Evolutionary conservation across 495 filamentous ascomycete species (phyloP).

Genomic region (Penicillium robsamsonii): DNA sequence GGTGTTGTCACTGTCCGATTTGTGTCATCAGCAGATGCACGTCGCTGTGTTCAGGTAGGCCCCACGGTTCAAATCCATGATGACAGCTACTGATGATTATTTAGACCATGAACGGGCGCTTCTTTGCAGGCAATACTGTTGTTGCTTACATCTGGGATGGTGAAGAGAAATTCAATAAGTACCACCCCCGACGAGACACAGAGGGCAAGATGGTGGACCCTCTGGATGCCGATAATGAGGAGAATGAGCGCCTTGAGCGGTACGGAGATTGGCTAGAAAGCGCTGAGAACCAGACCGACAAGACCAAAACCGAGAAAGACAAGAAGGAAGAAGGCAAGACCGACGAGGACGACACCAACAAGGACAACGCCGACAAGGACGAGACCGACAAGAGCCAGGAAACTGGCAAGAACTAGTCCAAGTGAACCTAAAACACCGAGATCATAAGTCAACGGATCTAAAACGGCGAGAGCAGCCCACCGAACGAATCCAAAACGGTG

Average conservation of each 20-base stretch:
- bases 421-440: background rate
- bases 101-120: conserved; percentile 75
- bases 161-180: conserved; percentile 74
- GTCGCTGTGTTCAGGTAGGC: conserved; percentile 63
- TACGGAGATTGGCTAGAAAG: conserved; percentile 58
- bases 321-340: background rate
- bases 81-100: background rate
- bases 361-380: background rate
- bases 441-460: background rate
- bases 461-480: background rate
- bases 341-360: background rate
- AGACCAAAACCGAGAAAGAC: background rate
- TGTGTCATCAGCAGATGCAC: conserved; percentile 63
- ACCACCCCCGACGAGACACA: conserved; percentile 44
- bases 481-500: background rate
- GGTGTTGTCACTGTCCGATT: conserved; percentile 87
- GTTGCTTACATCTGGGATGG: conserved; percentile 75
- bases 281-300: conserved; percentile 8
- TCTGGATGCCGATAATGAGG: conserved; percentile 23
- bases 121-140: conserved; percentile 71
- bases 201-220: background rate
- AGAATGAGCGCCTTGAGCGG: conserved; percentile 48
- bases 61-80: background rate
- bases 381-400: background rate
- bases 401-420: background rate